These are phyloP conservation scores for Ustilago crameri DNA, from an alignment of 1,284 basidiomycete species.

Conservation along the genomic window DNA sequence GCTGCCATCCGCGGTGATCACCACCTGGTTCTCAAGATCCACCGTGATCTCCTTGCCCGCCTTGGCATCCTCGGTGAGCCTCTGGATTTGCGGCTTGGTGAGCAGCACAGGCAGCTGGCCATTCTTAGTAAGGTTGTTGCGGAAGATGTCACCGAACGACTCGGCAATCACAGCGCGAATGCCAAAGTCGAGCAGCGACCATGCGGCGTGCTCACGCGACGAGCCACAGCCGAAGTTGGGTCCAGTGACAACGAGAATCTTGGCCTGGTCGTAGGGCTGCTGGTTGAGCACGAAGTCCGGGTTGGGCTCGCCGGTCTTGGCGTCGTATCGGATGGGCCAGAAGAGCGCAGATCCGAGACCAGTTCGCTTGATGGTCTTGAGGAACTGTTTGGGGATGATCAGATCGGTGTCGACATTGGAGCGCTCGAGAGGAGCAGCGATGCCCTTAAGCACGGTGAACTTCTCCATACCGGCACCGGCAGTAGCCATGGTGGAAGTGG, in stretches of 20 bases:
- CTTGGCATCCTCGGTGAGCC: conserved; percentile 58
- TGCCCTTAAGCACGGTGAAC: conserved; percentile 63
- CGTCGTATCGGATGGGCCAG: conserved; percentile 63
- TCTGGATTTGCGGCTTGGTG: conserved; percentile 48
- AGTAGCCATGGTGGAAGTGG: conserved; percentile 31
- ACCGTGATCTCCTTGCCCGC: conserved; percentile 60
- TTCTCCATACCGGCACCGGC: conserved; percentile 58
- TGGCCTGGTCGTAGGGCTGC: conserved; percentile 53
- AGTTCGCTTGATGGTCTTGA: conserved; percentile 67
- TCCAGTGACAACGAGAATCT: conserved; percentile 63
- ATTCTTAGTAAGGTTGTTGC: conserved; percentile 66
- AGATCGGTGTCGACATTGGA: conserved; percentile 67
- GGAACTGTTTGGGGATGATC: conserved; percentile 67
- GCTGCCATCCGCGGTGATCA: conserved; percentile 53
- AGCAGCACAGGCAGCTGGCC: conserved; percentile 61
- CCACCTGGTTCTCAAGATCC: conserved; percentile 58
- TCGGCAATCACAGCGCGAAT: conserved; percentile 63
- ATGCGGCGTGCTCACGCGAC: conserved; percentile 64
- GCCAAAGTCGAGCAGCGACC: conserved; percentile 66
- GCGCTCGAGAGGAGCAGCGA: conserved; percentile 64
- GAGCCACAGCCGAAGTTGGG: conserved; percentile 67
- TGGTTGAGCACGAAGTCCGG: conserved; percentile 63
- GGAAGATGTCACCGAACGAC: conserved; percentile 63
- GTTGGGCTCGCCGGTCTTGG: conserved; percentile 58
- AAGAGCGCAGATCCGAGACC: conserved; percentile 65